phyloP scores from a whole-genome alignment of 495 filamentous ascomycete species.

The Aspergillus nanangensis region DNA sequence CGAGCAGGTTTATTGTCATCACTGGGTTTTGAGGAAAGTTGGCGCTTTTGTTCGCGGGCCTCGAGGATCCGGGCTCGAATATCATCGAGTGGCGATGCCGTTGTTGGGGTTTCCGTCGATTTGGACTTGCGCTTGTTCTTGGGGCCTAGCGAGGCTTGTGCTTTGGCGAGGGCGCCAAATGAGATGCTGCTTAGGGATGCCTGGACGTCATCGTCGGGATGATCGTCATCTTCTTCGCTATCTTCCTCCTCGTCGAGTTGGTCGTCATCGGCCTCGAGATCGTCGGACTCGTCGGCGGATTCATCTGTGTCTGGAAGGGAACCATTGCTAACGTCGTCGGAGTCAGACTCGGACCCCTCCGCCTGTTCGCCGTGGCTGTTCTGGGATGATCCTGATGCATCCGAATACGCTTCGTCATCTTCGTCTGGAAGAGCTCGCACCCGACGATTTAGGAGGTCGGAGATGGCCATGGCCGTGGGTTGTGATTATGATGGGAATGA shows the following conservation, averaged over 20 bases:
- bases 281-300: constrained; percentile 21
- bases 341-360: constrained; percentile 19
- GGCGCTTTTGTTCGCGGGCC: constrained; percentile 41
- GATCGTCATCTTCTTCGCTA: constrained; percentile 15
- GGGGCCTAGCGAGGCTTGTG: constrained; percentile 61
- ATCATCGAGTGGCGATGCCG: constrained; percentile 29
- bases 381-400: constrained; percentile 22
- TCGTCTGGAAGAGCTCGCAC: constrained; percentile 55
- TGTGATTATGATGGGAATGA: background rate
- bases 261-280: constrained; percentile 20
- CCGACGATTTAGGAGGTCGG: constrained; percentile 52
- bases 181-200: constrained; percentile 53
- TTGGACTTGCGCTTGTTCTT: constrained; percentile 30
- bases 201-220: constrained; percentile 37
- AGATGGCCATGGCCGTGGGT: constrained; percentile 45
- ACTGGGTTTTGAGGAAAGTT: constrained; percentile 22
- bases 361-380: constrained; percentile 17
- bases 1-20: constrained; percentile 43
- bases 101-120: constrained; percentile 9
- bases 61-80: constrained; percentile 36
- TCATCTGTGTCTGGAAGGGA: background rate
- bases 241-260: constrained; percentile 18
- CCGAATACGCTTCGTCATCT: constrained; percentile 43
- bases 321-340: constrained; percentile 11
- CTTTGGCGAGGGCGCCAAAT: constrained; percentile 84